Conservation (phyloP, 306 rosid genomes). For the Quercus aquifolioides region DNA sequence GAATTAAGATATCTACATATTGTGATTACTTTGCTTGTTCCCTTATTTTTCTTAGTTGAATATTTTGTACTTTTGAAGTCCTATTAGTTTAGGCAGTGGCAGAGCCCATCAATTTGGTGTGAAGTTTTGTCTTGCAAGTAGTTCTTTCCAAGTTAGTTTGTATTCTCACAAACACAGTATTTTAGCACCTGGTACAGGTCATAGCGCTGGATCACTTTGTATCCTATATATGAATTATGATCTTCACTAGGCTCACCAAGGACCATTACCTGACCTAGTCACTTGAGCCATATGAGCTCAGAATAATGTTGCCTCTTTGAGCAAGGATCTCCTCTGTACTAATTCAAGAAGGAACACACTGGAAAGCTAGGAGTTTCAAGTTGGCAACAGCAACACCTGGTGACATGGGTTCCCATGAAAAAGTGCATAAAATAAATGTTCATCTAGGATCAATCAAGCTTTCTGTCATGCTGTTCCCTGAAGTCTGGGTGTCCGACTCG, state of each 20-base stretch:
- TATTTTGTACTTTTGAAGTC: too few relatives aligned
- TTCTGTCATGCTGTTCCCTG: constrained; percentile 31
- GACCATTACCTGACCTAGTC: not conserved
- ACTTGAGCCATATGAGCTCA: too few relatives aligned
- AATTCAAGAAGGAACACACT: not conserved
- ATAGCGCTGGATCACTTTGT: not conserved
- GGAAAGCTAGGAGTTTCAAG: not conserved
- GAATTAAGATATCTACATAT: too few relatives aligned
- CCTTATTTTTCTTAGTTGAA: too few relatives aligned
- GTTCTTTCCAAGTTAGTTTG: too few relatives aligned
- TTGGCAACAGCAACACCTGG: not conserved
- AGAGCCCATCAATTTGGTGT: too few relatives aligned
- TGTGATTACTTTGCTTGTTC: too few relatives aligned
- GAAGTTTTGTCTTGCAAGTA: too few relatives aligned
- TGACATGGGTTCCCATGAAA: not conserved
- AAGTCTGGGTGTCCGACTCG: constrained; percentile 21
- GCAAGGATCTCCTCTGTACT: not conserved
- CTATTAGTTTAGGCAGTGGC: too few relatives aligned
- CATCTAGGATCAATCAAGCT: constrained; percentile 47
- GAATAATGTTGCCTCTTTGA: not conserved
- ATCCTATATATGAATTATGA: not conserved
- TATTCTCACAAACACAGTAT: too few relatives aligned
- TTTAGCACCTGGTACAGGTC: not conserved
- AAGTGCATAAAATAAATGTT: constrained; percentile 2
- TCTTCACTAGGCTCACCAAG: not conserved